Percentiles rank a stretch among this genome's conserved stretches.
Conservation (phyloP, 495 filamentous ascomycete species). For the Podospora sp. region DNA sequence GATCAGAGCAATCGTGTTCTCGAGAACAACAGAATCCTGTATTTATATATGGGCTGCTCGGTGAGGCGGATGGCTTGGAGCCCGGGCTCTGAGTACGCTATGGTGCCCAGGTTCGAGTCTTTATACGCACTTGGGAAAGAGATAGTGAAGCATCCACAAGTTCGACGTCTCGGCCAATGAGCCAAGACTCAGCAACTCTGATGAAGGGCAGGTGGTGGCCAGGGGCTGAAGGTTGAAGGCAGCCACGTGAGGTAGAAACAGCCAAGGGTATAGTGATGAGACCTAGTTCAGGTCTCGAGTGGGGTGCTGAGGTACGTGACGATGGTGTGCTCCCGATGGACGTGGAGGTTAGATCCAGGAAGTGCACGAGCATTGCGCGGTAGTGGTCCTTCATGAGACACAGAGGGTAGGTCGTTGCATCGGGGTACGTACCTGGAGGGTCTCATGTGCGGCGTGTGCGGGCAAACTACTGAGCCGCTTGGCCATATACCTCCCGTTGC, state of each 20-base stretch:
- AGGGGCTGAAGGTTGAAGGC: slow-evolving; percentile 10
- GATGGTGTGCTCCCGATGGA: background rate
- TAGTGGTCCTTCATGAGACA: slow-evolving; percentile 17
- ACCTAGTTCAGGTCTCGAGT: background rate
- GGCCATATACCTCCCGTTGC: background rate
- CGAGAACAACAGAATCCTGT: background rate
- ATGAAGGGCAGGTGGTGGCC: slow-evolving; percentile 1
- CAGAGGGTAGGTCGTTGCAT: slow-evolving; percentile 12
- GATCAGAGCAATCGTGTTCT: background rate
- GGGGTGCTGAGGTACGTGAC: background rate
- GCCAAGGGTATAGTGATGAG: slow-evolving; percentile 5
- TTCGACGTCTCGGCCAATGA: background rate
- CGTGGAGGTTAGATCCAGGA: background rate
- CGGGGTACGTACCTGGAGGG: background rate
- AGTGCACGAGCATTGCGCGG: background rate
- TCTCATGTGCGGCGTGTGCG: background rate
- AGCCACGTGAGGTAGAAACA: slow-evolving; percentile 4
- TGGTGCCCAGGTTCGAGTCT: background rate
- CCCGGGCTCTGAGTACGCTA: background rate
- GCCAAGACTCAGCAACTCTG: slow-evolving; percentile 9
- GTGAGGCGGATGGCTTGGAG: background rate
- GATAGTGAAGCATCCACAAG: background rate
- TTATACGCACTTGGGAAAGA: background rate
- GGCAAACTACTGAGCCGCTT: background rate
- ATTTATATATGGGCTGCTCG: background rate